A percentile compares a stretch with the other conserved stretches of the same genome.
Evolutionary conservation across 83 land plant genomes (phyloP).

Genomic region (Thuja plicata): DNA sequence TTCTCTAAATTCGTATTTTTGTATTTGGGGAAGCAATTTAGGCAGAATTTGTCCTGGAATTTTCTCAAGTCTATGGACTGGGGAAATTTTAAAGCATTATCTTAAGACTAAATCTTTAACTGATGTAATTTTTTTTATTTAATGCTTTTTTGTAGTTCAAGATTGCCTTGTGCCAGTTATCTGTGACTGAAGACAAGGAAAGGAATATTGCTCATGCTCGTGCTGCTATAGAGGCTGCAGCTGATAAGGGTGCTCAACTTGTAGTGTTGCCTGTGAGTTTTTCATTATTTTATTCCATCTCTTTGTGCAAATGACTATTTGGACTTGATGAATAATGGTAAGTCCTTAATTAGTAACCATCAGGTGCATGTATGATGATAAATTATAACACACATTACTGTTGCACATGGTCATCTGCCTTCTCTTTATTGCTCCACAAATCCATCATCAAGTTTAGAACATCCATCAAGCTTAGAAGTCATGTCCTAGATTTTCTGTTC

Average conservation of each 20-base stretch:
- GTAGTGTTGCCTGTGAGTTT: slow-evolving; percentile 69
- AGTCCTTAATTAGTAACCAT: not conserved
- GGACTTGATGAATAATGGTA: not conserved
- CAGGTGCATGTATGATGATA: not conserved
- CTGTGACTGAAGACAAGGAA: slow-evolving; percentile 74
- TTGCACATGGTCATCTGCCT: not conserved
- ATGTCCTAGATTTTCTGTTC: not conserved
- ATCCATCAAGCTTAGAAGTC: not conserved
- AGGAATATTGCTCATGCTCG: slow-evolving; percentile 81
- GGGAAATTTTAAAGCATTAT: not conserved
- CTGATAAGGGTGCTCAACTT: slow-evolving; percentile 69
- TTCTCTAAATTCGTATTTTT: slow-evolving; percentile 20
- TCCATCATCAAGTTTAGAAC: not conserved
- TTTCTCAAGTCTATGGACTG: slow-evolving; percentile 26
- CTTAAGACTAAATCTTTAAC: not conserved
- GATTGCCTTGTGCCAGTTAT: slow-evolving; percentile 83
- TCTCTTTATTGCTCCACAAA: not conserved
- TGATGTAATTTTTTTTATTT: not conserved
- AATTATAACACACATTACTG: not conserved
- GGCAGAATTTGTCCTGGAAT: slow-evolving; percentile 30
- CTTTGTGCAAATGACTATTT: not conserved
- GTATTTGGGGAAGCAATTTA: not conserved
- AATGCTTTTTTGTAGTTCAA: slow-evolving; percentile 63
- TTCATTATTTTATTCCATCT: not conserved
- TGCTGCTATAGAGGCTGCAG: slow-evolving; percentile 63